Conservation (phyloP, 345 rosid genomes). For the Carallia pectinifolia region DNA sequence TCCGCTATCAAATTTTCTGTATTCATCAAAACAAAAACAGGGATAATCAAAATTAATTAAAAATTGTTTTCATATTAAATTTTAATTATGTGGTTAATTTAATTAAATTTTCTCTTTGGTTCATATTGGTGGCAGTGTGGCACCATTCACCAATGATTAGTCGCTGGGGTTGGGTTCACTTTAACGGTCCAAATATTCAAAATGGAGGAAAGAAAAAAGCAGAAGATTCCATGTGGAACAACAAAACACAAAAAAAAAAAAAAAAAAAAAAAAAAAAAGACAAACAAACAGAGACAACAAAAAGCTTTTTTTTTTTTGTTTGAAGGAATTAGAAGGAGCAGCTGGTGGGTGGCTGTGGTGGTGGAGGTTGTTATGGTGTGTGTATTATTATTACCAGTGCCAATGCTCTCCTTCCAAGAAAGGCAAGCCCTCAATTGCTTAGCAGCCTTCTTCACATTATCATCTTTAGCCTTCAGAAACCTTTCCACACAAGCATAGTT, state of each 20-base stretch:
- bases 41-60: background rate
- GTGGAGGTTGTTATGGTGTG: background rate
- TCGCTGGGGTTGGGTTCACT: constrained; percentile 16
- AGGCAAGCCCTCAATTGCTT: constrained; percentile 78
- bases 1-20: constrained; percentile 81
- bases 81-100: background rate
- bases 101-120: background rate
- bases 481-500: constrained; percentile 71
- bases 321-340: constrained; percentile 1
- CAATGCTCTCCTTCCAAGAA: constrained; percentile 79
- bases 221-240: constrained; percentile 25
- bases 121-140: constrained; percentile 18
- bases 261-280: constrained; percentile 11
- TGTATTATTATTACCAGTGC: constrained; percentile 59
- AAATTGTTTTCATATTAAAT: background rate
- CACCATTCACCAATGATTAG: constrained; percentile 25
- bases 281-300: constrained; percentile 1
- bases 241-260: background rate
- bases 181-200: constrained; percentile 41
- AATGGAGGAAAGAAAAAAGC: constrained; percentile 17
- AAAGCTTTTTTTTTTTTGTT: background rate
- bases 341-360: background rate
- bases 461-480: constrained; percentile 74
- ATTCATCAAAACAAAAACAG: background rate
- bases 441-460: constrained; percentile 76